Conservation (phyloP, 2,329 filamentous ascomycete species). For the Beauveria sp. region DNA sequence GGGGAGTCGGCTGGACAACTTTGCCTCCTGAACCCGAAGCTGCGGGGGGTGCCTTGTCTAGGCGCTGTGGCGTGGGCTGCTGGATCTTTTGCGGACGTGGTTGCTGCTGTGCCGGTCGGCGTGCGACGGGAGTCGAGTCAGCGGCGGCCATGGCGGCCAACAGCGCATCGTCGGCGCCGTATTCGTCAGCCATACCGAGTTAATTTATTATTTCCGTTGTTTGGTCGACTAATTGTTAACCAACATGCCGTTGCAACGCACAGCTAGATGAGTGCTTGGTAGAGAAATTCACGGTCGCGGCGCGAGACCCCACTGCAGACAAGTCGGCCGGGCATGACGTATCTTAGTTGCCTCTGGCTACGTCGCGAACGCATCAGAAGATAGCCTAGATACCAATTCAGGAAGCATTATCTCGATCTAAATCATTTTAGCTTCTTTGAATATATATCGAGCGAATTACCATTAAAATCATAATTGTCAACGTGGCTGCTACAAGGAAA, state of each 20-base stretch:
- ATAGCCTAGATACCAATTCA: no score
- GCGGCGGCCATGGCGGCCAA: slow-evolving; percentile 48
- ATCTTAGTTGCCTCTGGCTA: not conserved
- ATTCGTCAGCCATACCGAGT: slow-evolving; percentile 45
- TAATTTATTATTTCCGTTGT: not conserved
- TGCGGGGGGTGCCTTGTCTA: slow-evolving; percentile 40
- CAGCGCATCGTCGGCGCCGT: slow-evolving; percentile 49
- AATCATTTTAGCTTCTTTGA: not conserved
- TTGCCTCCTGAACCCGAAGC: slow-evolving; percentile 35
- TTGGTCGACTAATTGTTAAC: not conserved
- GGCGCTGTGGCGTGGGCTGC: slow-evolving; percentile 46
- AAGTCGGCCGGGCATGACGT: not conserved
- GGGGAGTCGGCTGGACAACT: slow-evolving; percentile 80
- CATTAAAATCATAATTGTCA: not conserved
- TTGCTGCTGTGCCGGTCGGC: slow-evolving; percentile 25
- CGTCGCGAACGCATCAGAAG: no score
- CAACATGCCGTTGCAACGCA: not conserved
- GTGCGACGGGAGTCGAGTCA: slow-evolving; percentile 24
- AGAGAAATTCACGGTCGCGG: not conserved
- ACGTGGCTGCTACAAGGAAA: not conserved
- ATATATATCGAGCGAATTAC: no score
- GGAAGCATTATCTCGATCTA: not conserved
- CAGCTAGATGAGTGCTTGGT: not conserved
- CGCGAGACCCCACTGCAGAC: not conserved
- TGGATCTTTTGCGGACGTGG: slow-evolving; percentile 35